These are phyloP conservation scores for Salicornia ramosissima DNA, from an alignment of 148 eudicot genomes.

Conservation along the genomic window DNA sequence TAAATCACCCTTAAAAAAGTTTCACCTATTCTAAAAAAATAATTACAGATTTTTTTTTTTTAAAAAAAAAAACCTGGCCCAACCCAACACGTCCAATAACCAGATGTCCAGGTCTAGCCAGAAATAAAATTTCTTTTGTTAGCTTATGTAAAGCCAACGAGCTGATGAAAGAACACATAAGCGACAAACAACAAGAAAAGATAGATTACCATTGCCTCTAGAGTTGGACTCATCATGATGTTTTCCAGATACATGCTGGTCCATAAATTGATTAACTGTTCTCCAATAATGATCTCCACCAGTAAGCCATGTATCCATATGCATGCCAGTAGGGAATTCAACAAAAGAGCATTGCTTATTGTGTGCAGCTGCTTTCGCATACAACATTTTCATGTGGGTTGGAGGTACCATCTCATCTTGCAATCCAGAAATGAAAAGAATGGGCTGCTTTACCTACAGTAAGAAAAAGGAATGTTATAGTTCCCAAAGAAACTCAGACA, in stretches of 20 bases:
- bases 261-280: slow-evolving; percentile 49
- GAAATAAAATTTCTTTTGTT: neutral
- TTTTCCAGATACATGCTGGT: slow-evolving; percentile 39
- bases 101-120: too few species aligned
- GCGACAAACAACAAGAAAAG: neutral
- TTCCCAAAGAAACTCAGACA: neutral
- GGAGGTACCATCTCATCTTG: slow-evolving; percentile 98
- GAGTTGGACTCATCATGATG: slow-evolving; percentile 31
- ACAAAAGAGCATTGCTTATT: slow-evolving; percentile 61
- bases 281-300: slow-evolving; percentile 93
- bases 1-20: too few species aligned
- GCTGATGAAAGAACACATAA: neutral
- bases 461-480: neutral
- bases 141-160: neutral
- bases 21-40: too few species aligned
- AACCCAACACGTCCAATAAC: too few species aligned
- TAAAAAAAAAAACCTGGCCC: too few species aligned
- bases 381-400: slow-evolving; percentile 72
- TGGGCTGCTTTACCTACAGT: slow-evolving; percentile 79
- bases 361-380: slow-evolving; percentile 86
- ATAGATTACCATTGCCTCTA: slow-evolving; percentile 32
- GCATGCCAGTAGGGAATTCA: slow-evolving; percentile 93
- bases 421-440: slow-evolving; percentile 85
- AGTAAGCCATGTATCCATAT: slow-evolving; percentile 96
- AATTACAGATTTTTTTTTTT: too few species aligned